A percentile compares a stretch with the other conserved stretches of the same genome.
phyloP scores from a whole-genome alignment of 2,329 filamentous ascomycete genomes.

The Aspergillus aculeatinus region DNA sequence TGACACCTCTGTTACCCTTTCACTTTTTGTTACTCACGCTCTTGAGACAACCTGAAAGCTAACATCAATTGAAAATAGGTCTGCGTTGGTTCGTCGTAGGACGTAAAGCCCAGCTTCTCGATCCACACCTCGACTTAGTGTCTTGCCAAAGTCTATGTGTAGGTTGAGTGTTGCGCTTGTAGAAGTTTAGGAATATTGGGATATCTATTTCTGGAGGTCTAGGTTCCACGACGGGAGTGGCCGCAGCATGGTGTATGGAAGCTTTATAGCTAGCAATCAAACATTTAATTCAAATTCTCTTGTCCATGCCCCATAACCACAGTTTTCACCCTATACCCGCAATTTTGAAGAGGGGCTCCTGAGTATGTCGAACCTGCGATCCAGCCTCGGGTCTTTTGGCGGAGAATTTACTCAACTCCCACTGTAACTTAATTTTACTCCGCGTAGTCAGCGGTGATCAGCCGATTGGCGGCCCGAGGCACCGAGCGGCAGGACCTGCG shows the following conservation, averaged over 20 bases:
- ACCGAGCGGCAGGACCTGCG: constrained; percentile 13
- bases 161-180: not conserved
- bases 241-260: not conserved
- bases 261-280: not conserved
- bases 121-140: not conserved
- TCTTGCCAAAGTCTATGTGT: not conserved
- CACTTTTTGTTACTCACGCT: constrained; percentile 6
- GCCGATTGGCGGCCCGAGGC: constrained; percentile 19
- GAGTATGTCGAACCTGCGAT: no score
- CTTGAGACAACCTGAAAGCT: constrained; percentile 8
- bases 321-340: no score
- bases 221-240: not conserved
- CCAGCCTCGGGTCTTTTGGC: no score
- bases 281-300: not conserved
- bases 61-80: constrained; percentile 9
- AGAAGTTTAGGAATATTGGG: not conserved
- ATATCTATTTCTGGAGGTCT: not conserved
- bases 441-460: not conserved
- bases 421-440: not conserved
- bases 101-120: not conserved
- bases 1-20: constrained; percentile 45
- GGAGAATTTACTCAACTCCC: no score
- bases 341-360: no score
- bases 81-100: constrained; percentile 5
- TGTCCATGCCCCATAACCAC: no score